phyloP scores from a whole-genome alignment of 192 early-diverging fungal species.

The Gonapodya sp. region DNA sequence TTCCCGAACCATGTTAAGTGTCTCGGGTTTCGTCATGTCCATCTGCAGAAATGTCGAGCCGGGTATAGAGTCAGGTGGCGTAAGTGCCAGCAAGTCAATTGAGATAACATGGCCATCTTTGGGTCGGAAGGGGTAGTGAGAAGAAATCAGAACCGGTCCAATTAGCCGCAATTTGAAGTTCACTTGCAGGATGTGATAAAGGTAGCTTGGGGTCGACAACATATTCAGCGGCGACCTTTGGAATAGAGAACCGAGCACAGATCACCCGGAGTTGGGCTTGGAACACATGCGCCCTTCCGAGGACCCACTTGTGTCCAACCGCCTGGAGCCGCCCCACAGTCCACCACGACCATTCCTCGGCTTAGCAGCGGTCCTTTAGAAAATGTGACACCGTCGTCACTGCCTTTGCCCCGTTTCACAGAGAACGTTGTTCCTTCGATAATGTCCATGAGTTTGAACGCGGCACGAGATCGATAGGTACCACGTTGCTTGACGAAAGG shows the following conservation, averaged over 20 bases:
- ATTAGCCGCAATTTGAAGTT: not conserved
- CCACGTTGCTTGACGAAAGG: slow-evolving; percentile 50
- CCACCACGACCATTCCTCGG: slow-evolving; percentile 20
- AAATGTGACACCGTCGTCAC: not conserved
- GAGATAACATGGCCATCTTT: not conserved
- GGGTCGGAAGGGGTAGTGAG: not conserved
- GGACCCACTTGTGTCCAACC: slow-evolving; percentile 63
- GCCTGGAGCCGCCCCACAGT: slow-evolving; percentile 65
- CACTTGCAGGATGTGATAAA: not conserved
- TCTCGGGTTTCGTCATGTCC: not conserved
- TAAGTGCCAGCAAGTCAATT: not conserved
- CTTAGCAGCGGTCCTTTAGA: not conserved
- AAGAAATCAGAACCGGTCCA: not conserved
- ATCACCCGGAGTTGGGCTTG: too few relatives aligned
- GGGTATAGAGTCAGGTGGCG: not conserved
- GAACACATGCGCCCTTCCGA: not conserved
- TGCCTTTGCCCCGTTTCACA: not conserved
- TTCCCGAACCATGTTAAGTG: not conserved
- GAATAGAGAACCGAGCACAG: not conserved
- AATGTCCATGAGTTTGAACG: slow-evolving; percentile 57
- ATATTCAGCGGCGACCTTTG: not conserved
- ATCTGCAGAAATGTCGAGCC: not conserved
- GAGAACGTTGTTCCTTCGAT: not conserved
- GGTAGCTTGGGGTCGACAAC: not conserved
- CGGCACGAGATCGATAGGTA: slow-evolving; percentile 60